Evolutionary conservation across 495 filamentous ascomycete species (phyloP).

Genomic region (Penicillium robsamsonii): DNA sequence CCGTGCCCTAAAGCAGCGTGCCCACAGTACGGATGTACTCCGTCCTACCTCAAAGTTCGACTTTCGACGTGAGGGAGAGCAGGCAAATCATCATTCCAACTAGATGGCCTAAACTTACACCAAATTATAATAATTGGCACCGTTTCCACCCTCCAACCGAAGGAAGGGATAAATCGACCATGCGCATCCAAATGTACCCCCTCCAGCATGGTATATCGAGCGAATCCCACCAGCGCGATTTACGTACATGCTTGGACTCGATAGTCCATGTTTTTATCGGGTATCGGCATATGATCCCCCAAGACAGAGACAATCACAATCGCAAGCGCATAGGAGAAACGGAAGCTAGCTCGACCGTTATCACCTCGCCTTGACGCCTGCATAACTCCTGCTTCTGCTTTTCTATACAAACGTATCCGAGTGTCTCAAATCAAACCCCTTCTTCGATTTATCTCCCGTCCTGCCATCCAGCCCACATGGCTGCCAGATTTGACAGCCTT

Average conservation of each 20-base stretch:
- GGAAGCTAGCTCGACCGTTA: not conserved
- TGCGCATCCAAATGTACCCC: not conserved
- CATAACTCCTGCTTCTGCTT: not conserved
- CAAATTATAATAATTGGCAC: not conserved
- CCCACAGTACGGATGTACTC: not conserved
- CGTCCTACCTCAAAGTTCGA: not conserved
- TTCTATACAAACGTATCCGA: not conserved
- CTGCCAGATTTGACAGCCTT: not conserved
- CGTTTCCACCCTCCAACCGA: not conserved
- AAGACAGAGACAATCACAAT: not conserved
- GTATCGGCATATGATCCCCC: slow-evolving; percentile 9
- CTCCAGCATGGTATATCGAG: not conserved
- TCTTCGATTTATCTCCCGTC: not conserved
- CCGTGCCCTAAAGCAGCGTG: not conserved
- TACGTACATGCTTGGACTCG: not conserved
- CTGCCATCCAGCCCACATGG: slow-evolving; percentile 4
- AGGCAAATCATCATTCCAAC: slow-evolving; percentile 9
- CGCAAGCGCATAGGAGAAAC: not conserved
- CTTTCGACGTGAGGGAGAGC: slow-evolving; percentile 9
- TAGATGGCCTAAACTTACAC: not conserved
- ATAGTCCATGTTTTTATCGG: not conserved
- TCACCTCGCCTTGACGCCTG: not conserved
- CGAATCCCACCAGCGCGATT: not conserved
- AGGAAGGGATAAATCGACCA: slow-evolving; percentile 6
- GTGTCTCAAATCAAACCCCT: not conserved